Evolutionary conservation across 352 stramenopile species (phyloP).

Genomic region (Pythium sp.): DNA sequence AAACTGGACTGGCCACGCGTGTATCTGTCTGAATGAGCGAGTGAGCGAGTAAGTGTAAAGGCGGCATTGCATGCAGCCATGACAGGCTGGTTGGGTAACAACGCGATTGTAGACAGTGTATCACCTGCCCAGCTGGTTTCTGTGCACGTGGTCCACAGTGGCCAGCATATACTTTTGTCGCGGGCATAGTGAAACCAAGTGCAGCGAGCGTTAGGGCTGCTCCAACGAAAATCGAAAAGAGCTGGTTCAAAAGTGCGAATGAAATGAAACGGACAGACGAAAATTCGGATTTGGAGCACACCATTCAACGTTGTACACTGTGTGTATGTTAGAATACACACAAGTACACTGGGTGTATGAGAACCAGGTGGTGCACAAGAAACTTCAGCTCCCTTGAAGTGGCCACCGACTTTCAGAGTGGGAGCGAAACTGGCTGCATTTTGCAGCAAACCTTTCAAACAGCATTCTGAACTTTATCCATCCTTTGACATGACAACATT

Average conservation of each 20-base stretch:
- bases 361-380: neutral
- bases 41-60: neutral
- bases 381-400: conserved; percentile 5
- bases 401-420: neutral
- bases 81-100: neutral
- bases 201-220: neutral
- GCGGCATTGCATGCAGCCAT: neutral
- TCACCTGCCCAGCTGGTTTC: neutral
- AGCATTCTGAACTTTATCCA: neutral
- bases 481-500: neutral
- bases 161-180: neutral
- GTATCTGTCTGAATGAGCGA: neutral
- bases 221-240: conserved; percentile 6
- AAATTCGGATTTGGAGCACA: neutral
- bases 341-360: neutral
- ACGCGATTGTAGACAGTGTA: neutral
- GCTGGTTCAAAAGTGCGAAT: neutral
- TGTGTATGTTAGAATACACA: too few species aligned
- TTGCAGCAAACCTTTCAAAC: neutral
- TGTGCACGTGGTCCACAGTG: neutral
- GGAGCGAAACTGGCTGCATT: conserved; percentile 5
- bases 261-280: conserved; percentile 7
- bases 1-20: neutral
- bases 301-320: neutral
- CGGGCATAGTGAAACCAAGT: conserved; percentile 3